Percentiles rank a stretch among this genome's conserved stretches.
Evolutionary conservation across 2,329 filamentous ascomycete genomes (phyloP).

Genomic region (Colletotrichum camelliae): DNA sequence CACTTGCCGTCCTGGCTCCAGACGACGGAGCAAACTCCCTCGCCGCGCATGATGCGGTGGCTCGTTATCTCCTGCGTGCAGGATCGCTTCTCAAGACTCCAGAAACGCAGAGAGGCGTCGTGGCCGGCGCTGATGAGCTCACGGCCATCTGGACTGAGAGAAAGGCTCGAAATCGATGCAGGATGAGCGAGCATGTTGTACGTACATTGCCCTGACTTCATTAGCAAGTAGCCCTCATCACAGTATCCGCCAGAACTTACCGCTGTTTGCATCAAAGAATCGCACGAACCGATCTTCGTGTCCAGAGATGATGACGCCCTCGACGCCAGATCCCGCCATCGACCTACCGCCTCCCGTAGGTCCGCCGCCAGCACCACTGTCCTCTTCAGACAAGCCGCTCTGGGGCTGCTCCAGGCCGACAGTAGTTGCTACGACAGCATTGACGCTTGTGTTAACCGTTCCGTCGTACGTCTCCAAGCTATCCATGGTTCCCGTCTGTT

Average conservation of each 20-base stretch:
- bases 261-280: conserved; percentile 98
- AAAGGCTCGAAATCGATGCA: conserved; percentile 88
- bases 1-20: conserved; percentile 96
- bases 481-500: conserved; percentile 91
- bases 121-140: conserved; percentile 97
- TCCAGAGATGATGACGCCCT: conserved; percentile 93
- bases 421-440: conserved; percentile 87
- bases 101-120: conserved; percentile 94
- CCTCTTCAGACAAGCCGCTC: conserved; percentile 71
- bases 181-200: conserved; percentile 99
- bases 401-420: conserved; percentile 79
- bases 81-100: conserved; percentile 92
- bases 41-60: conserved; percentile 92
- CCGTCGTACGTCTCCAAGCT: conserved; percentile 94
- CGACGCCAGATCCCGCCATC: conserved; percentile 77
- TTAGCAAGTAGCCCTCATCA: background rate
- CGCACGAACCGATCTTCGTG: conserved; percentile 96
- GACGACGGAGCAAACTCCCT: conserved; percentile 91
- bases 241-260: conserved; percentile 61
- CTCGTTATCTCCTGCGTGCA: conserved; percentile 96
- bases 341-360: conserved; percentile 75
- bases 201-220: conserved; percentile 85
- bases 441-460: conserved; percentile 79
- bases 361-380: conserved; percentile 70
- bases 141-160: conserved; percentile 88